Base-by-base conservation (phyloP, 148 eudicot species). In the Camellia granthamiana region DNA sequence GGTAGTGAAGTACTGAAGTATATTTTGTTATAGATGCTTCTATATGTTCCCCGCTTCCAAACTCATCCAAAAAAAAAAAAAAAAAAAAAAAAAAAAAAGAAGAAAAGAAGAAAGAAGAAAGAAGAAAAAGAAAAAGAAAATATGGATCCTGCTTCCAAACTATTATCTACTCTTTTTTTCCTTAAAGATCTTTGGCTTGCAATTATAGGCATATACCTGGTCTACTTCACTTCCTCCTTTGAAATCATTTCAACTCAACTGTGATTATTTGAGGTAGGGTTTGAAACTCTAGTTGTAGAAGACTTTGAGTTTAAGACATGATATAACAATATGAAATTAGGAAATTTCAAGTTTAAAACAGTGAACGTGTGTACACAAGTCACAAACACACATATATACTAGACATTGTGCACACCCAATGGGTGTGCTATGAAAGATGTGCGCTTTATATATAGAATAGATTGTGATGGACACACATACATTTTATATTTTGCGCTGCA, bases 1-100 rank as follows among this genome's bases (percentile, higher is more conserved):
- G 98, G 99, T 96, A 90, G 16, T 60, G 65, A 67, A 60, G n/a
- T 81, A 42, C 42, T 74, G n/a, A 54, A 61, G 2, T 49, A 30
- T 81, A n/a, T 46, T 66, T 21, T 21, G 49, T 19, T 46, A 21
- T 59, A 7, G 8, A 21, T 54, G 54, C 16, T 41, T 74, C 14
- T 52, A 6, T 38, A 3, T 70, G 61, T 77, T 23, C 7, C 74
- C 41, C 44, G 21, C 76, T 55, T 14, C 59, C 76, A 14, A 55
- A 14, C 46, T 54, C 38, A 30, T 30, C 38, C 38, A 0, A 30
- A 30, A 30, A 30, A 30, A 0, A 30, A 30, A 30, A 30, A 30
- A 30, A 30, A 30, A 30, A 30, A 30, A 1, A 30, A 30, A 30
- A 30, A 30, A 30, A 30, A 23, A 23, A 23, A 23, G 0, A 23